Percentiles rank a stretch among this genome's conserved stretches.
Conservation (phyloP, 1,284 basidiomycete genomes). For the Leccinum pachyderme region DNA sequence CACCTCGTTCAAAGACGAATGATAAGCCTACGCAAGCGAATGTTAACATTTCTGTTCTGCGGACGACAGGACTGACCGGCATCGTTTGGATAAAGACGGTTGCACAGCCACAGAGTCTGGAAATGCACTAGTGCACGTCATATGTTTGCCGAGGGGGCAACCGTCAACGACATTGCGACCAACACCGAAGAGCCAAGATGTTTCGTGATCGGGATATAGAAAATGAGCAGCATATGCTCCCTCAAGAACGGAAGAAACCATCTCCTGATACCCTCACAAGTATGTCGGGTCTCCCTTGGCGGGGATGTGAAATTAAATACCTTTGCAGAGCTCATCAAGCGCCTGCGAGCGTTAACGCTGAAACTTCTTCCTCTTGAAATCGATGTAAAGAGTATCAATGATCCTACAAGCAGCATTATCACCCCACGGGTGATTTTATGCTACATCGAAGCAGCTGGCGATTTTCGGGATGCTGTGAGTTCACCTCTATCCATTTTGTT, state of each 20-base stretch:
- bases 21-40: slow-evolving; percentile 73
- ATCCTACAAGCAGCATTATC: slow-evolving; percentile 69
- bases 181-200: slow-evolving; percentile 32
- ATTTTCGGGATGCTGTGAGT: slow-evolving; percentile 78
- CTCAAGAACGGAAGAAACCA: slow-evolving; percentile 49
- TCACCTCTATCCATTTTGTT: not conserved
- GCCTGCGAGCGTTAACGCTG: slow-evolving; percentile 76
- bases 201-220: slow-evolving; percentile 31
- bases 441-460: slow-evolving; percentile 66
- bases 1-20: slow-evolving; percentile 91
- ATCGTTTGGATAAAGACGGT: slow-evolving; percentile 12
- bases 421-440: slow-evolving; percentile 68
- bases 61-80: slow-evolving; percentile 28
- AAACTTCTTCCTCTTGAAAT: slow-evolving; percentile 83
- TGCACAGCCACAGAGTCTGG: slow-evolving; percentile 11
- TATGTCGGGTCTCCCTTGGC: slow-evolving; percentile 34
- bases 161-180: not conserved
- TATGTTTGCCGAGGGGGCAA: not conserved
- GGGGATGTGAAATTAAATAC: not conserved
- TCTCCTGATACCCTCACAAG: slow-evolving; percentile 72
- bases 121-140: not conserved
- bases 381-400: slow-evolving; percentile 52
- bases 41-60: slow-evolving; percentile 4
- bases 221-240: slow-evolving; percentile 51
- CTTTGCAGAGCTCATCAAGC: slow-evolving; percentile 68